Percentiles rank a stretch among this genome's conserved stretches.
phyloP scores from a whole-genome alignment of 257 asterid genomes.

The Solanum ahanhuiri region DNA sequence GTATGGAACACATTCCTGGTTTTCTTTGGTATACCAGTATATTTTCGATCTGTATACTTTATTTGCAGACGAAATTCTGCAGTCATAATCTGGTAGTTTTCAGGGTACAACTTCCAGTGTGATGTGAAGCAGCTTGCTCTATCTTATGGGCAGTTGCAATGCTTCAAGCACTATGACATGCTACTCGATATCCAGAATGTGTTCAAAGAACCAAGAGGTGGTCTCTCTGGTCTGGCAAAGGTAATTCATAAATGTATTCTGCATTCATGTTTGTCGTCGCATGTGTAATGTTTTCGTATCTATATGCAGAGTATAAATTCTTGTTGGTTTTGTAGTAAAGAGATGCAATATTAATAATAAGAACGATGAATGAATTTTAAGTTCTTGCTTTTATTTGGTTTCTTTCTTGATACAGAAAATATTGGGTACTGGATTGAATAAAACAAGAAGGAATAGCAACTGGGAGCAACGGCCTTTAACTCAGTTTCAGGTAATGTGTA shows the following conservation, averaged over 20 bases:
- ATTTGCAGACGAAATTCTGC: conserved; percentile 6
- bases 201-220: conserved; percentile 74
- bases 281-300: not conserved
- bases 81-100: conserved; percentile 5
- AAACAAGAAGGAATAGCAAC: conserved; percentile 89
- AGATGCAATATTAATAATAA: not conserved
- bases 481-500: conserved; percentile 48
- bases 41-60: not conserved
- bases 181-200: conserved; percentile 88
- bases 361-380: not conserved
- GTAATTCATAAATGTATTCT: conserved; percentile 24
- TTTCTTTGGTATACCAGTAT: not conserved
- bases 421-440: conserved; percentile 72
- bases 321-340: not conserved
- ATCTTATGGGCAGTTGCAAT: conserved; percentile 63
- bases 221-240: conserved; percentile 89
- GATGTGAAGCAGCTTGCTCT: conserved; percentile 65
- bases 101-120: conserved; percentile 90
- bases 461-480: conserved; percentile 95
- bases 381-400: conserved; percentile 2
- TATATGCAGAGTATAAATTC: not conserved
- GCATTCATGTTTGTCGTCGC: not conserved
- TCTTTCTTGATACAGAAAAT: conserved; percentile 49
- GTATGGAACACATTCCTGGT: not conserved
- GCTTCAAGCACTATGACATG: conserved; percentile 82